Evolutionary conservation across 352 stramenopile genomes (phyloP), one percentile per base, ranked within the genome.

Genomic region (Phytophthora cactorum): DNA sequence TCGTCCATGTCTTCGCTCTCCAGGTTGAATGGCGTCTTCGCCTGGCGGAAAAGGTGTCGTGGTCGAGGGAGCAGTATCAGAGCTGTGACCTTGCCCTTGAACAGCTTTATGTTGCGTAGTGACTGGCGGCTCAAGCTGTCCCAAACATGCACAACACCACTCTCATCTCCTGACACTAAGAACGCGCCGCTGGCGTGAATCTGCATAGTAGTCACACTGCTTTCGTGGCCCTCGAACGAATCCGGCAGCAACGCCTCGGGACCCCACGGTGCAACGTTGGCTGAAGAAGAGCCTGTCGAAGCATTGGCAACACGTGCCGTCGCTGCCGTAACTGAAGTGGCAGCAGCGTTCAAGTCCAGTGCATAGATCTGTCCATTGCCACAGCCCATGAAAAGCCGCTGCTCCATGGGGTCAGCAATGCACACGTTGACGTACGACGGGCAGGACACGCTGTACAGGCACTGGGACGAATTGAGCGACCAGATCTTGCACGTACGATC

Each of bases 401-500:
- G 70, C 52, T 93, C 86, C 70, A 90, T 81, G 2, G 78, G 59
- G 57, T 93, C 86, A 11, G 78, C 68, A 36, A 83, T 62, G 50
- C 78, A 90, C 0, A 70, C 73, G 51, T 86, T 91, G n/a, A 91
- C 69, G 59, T 83, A 91, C 47, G 86, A 90, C 44, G 83, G 78
- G 31, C 79, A 92, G 43, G 86, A 89, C 17, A 90, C 72, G 52
- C 74, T 91, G 68, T 84, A 88, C 15, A 93, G 64, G 39, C 77
- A 88, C 54, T 89, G 74, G 10, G 69, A 68, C 15, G 80, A 84
- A 52, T 59, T 68, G 7, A 93, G 54, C 22, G 73, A 78, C 83
- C 84, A 93, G 43, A 93, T 86, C 64, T 93, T 93, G 76, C 79
- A 88, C 17, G 83, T 93, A 7, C 84, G 83, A 52, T 93, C 86